Conservation (phyloP, 2,329 filamentous ascomycete species). For the Beauveria varroae region DNA sequence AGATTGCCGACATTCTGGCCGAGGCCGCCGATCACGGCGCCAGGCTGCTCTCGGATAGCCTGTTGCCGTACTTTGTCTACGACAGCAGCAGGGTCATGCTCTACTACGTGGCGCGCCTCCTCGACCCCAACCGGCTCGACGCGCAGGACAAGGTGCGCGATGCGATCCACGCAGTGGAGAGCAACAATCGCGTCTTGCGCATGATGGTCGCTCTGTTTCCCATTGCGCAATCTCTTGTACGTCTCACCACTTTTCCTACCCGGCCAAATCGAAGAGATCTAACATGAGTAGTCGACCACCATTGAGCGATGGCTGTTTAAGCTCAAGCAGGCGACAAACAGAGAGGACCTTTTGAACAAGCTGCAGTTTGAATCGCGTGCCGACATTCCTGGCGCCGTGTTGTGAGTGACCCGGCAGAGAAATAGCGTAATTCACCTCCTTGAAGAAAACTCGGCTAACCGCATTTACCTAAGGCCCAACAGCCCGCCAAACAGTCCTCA, state of each 20-base stretch:
- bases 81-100: conserved; percentile 41
- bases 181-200: conserved; percentile 28
- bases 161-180: conserved; percentile 32
- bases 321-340: conserved; percentile 23
- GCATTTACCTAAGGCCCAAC: conserved; percentile 1
- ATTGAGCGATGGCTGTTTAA: conserved; percentile 33
- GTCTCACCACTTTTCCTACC: conserved; percentile 14
- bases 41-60: conserved; percentile 33
- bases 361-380: conserved; percentile 17
- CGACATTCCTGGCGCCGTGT: conserved; percentile 17
- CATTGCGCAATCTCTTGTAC: conserved; percentile 31
- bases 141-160: conserved; percentile 29
- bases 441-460: background rate
- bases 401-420: conserved; percentile 15
- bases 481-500: conserved; percentile 15
- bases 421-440: background rate
- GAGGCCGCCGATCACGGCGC: conserved; percentile 34
- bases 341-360: conserved; percentile 11
- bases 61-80: conserved; percentile 39
- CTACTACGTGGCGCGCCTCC: conserved; percentile 37
- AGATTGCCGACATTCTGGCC: conserved; percentile 30
- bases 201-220: conserved; percentile 32
- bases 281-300: conserved; percentile 24
- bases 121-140: conserved; percentile 28
- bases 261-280: background rate